Base-by-base conservation (phyloP, 345 rosid genomes). In the Psidium friedrichsthalianum region DNA sequence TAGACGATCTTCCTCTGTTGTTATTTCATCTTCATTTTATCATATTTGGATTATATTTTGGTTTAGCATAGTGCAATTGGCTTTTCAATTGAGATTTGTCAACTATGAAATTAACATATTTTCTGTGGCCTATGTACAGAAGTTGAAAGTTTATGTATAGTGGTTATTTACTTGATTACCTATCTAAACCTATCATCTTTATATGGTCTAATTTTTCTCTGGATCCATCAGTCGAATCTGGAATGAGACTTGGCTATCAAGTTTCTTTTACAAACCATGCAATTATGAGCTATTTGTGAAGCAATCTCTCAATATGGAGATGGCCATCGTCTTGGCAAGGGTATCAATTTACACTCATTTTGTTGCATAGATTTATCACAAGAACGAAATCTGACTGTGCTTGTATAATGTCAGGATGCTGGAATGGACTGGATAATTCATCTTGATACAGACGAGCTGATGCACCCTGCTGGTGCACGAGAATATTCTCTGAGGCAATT, bases 291-390 rank as follows among this genome's bases (percentile, higher is more conserved):
- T 97, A 83, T 97, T 97, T 89, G 99, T 97, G 83, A 97, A 97
- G 91, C 99, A 97, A 87, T 95, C 98, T 85, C 98, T 97, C 91
- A 94, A 97, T 88, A 97, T 97, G 99, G 99, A 97, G 93, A 97
- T 96, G 98, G 99, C 98, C 76, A 95, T 97, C 88, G 94, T 94
- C 91, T 95, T 94, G 99, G 99, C 98, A 87, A 96, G 99, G 98
- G 99, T 97, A 96, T 84, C 95, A 42, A 54, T n/a, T 87, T 51
- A 12, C 47, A 16, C 6, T 32, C 51, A 12, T 47, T 11, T 42
- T 85, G 20, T 85, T 82, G 16, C 9, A 25, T 56, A 27, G 20
- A 54, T 36, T 82, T 11, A 64, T 24, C 10, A 25, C 85, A 53
- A 51, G 25, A 74, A 80, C 24, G n/a, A 42, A 55, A 42, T 56